A percentile compares a stretch with the other conserved stretches of the same genome.
Conservation (phyloP, 1,284 basidiomycete genomes). For the Ceratobasidium sp. region DNA sequence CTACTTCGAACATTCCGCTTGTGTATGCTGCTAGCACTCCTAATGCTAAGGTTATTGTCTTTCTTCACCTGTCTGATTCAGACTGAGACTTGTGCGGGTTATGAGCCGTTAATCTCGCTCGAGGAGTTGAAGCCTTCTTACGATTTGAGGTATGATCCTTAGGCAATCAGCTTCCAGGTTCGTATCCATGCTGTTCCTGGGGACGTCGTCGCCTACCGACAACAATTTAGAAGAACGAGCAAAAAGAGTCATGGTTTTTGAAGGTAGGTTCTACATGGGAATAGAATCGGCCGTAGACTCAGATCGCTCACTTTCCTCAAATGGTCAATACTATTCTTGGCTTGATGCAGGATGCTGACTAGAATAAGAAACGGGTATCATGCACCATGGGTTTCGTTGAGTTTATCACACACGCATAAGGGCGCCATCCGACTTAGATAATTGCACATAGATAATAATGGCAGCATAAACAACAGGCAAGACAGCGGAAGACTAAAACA, state of each 20-base stretch:
- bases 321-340: too few relatives aligned
- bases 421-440: too few relatives aligned
- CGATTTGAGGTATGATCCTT: slow-evolving; percentile 68
- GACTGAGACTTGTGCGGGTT: slow-evolving; percentile 42
- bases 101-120: slow-evolving; percentile 62
- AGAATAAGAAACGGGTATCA: too few relatives aligned
- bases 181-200: too few relatives aligned
- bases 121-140: slow-evolving; percentile 76
- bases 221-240: slow-evolving; percentile 56
- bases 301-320: too few relatives aligned
- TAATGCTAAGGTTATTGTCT: slow-evolving; percentile 69
- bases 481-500: neutral
- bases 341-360: too few relatives aligned
- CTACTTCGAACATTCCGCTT: slow-evolving; percentile 60
- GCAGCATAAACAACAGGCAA: slow-evolving; percentile 29
- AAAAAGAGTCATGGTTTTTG: slow-evolving; percentile 72
- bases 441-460: slow-evolving; percentile 42
- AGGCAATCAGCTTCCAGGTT: slow-evolving; percentile 60
- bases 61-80: neutral
- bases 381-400: too few relatives aligned
- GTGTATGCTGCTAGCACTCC: slow-evolving; percentile 74
- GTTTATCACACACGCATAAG: too few relatives aligned
- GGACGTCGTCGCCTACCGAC: too few relatives aligned
- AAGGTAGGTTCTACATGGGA: too few relatives aligned
- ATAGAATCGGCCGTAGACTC: too few relatives aligned